Conservation (phyloP, 2,329 filamentous ascomycete species). For the Didymellaceae sp. region DNA sequence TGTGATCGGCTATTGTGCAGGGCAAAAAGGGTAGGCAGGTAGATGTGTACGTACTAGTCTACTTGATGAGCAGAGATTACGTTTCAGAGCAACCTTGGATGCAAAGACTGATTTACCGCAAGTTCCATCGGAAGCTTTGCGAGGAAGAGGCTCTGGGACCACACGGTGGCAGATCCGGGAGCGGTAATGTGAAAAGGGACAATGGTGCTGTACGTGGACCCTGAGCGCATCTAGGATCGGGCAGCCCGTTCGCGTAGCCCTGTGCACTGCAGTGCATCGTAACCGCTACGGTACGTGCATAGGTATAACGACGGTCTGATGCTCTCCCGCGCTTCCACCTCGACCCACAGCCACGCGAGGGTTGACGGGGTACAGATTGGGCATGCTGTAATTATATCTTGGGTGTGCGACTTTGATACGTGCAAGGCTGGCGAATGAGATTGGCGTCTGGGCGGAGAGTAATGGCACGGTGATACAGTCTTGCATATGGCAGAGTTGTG, state of each 20-base stretch:
- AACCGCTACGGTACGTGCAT: too few relatives aligned
- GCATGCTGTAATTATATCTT: slow-evolving; percentile 12
- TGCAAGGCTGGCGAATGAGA: slow-evolving; percentile 20
- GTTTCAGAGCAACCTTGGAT: background rate
- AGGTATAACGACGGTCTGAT: background rate
- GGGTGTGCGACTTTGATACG: slow-evolving; percentile 24
- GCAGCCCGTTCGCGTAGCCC: slow-evolving; percentile 16
- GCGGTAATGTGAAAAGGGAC: slow-evolving; percentile 7
- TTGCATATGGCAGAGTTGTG: slow-evolving; percentile 25
- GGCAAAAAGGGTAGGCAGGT: background rate
- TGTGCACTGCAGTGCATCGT: too few relatives aligned
- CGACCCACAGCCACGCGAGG: slow-evolving; percentile 16
- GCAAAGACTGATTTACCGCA: slow-evolving; percentile 1
- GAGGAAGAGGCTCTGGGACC: background rate
- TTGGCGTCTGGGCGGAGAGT: background rate
- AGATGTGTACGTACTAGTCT: too few relatives aligned
- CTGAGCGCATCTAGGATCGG: slow-evolving; percentile 9
- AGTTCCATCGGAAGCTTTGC: background rate
- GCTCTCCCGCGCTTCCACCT: slow-evolving; percentile 2
- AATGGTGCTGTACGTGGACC: too few relatives aligned
- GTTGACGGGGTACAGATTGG: slow-evolving; percentile 2
- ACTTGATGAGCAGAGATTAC: slow-evolving; percentile 1
- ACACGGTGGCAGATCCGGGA: slow-evolving; percentile 6
- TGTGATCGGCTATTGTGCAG: background rate
- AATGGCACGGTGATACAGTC: slow-evolving; percentile 21